Evolutionary conservation across 768 basidiomycete species (phyloP).

Genomic region (Pilatotrama ljubarskyi): DNA sequence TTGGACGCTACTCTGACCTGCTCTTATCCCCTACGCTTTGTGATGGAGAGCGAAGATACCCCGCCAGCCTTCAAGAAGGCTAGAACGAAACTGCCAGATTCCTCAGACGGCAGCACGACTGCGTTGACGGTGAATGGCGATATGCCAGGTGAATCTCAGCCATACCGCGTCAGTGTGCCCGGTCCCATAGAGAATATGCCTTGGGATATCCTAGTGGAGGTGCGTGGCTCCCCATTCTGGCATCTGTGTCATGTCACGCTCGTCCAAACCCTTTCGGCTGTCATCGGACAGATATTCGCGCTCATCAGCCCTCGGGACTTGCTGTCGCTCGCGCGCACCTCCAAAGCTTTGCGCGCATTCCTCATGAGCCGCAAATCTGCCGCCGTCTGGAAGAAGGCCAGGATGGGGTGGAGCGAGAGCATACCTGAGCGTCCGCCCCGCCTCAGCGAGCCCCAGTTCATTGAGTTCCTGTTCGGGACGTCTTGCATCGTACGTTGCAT

Average conservation of each 20-base stretch:
- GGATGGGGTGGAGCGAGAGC: neutral
- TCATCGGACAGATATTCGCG: neutral
- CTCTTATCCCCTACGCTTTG: too few relatives aligned
- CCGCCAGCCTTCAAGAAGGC: too few relatives aligned
- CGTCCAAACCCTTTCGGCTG: neutral
- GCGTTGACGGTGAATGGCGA: too few relatives aligned
- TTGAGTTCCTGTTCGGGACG: conserved; percentile 7
- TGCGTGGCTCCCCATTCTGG: neutral
- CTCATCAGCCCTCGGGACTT: conserved; percentile 9
- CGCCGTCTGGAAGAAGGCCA: conserved; percentile 7
- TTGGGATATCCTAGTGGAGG: conserved; percentile 15
- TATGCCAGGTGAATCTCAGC: neutral
- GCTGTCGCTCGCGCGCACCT: conserved; percentile 13
- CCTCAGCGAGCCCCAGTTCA: conserved; percentile 19
- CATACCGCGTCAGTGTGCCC: neutral
- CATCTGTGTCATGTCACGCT: neutral
- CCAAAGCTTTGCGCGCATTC: conserved; percentile 3
- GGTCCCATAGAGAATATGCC: conserved; percentile 5
- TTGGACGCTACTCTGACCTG: too few relatives aligned
- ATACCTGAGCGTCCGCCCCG: conserved; percentile 14
- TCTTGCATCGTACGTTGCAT: conserved; percentile 2
- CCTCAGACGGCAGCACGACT: too few relatives aligned
- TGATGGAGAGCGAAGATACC: too few relatives aligned
- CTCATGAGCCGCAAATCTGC: conserved; percentile 6
- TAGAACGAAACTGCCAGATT: too few relatives aligned